These are phyloP conservation scores for Alternaria burnsii DNA, from an alignment of 2,329 filamentous ascomycete species.

Conservation along the genomic window DNA sequence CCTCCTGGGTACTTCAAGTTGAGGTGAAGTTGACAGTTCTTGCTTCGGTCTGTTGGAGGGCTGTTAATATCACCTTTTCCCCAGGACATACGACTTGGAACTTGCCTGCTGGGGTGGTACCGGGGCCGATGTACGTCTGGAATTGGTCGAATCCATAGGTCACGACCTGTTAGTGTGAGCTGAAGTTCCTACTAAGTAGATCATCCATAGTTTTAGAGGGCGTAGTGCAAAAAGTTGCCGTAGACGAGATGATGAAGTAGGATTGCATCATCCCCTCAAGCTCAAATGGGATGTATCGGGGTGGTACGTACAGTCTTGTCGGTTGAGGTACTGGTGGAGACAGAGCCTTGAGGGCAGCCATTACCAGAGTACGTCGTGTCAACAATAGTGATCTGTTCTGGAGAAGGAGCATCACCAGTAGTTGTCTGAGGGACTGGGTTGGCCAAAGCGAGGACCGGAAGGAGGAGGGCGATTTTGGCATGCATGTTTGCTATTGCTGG, in stretches of 20 bases:
- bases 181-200: constrained; percentile 4
- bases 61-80: neutral
- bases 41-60: constrained; percentile 39
- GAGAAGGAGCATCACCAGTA: constrained; percentile 24
- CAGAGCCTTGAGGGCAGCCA: constrained; percentile 47
- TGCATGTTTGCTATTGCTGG: constrained; percentile 34
- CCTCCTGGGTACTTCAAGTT: constrained; percentile 49
- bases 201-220: neutral
- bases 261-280: constrained; percentile 4
- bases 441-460: constrained; percentile 41
- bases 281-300: neutral
- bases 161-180: constrained; percentile 33
- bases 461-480: constrained; percentile 40
- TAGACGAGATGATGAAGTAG: constrained; percentile 1
- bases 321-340: constrained; percentile 41
- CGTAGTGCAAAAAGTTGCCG: neutral
- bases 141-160: constrained; percentile 47
- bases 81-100: rapidly evolving
- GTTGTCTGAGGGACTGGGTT: constrained; percentile 33
- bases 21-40: constrained; percentile 50
- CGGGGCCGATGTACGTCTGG: constrained; percentile 48
- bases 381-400: constrained; percentile 40
- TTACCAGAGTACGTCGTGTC: constrained; percentile 46
- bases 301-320: constrained; percentile 43
- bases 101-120: constrained; percentile 18